Evolutionary conservation across 2,329 filamentous ascomycete species (phyloP), one percentile per base, ranked within the genome.

Genomic region (Fusarium nygamai): DNA sequence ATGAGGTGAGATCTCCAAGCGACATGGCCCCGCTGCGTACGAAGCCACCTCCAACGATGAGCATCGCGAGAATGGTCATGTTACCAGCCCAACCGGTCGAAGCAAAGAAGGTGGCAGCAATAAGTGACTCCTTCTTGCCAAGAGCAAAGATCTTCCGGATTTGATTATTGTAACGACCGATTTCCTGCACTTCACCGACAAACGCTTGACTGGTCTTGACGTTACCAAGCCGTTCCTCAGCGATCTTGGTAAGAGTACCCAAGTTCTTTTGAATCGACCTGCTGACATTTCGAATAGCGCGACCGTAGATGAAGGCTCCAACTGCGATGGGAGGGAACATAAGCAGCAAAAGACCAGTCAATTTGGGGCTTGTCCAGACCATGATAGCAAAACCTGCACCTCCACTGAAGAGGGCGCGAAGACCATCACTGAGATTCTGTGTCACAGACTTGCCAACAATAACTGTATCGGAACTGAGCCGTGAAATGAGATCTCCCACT

Each of bases 381-480:
- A 99, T 99, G 82, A 97, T 92, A 57, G 90, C 90, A 78, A 99
- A 93, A 6, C 96, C 97, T 67, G 96, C 96, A 38, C 90, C 91
- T 76, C 96, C 96, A 76, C 95, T 98, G 70, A 99, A 96, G 38
- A 96, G 85, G 22, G 96, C 93, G 69, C 96, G 90, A 60, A 99
- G 88, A n/a, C 96, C 96, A 83, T 99, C 96, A 11, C 96, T 98
- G 57, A 99, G 86, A 80, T 99, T 99, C 81, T 98, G 96, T 1
- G 96, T 99, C 74, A 99, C 98, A 79, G 95, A 98, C 84, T 99
- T 99, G 80, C 96, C 96, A 62, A 99, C 96, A 79, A 99, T 97
- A 80, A 98, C 94, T 2, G 96, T 98, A 82, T 99, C 97, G 5
- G 95, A 97, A 79, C 96, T 95, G 51, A 99, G 90, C 43, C 97